A percentile compares a stretch with the other conserved stretches of the same genome.
These are phyloP conservation scores for Coleophoma cylindrospora DNA, from an alignment of 2,329 filamentous ascomycete genomes.

Conservation along the genomic window DNA sequence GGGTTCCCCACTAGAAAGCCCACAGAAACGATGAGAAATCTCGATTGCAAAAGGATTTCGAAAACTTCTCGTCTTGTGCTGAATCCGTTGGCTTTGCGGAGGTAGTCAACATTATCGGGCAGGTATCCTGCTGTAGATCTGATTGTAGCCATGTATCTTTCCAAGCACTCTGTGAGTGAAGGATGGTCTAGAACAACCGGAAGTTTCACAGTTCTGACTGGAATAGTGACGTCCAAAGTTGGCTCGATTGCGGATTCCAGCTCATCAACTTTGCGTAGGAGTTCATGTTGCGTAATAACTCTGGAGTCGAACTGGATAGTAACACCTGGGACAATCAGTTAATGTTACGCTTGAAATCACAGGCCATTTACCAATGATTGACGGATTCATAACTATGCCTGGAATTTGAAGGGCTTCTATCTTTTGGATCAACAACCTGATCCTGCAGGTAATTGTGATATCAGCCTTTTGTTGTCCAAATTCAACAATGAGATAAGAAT, in stretches of 20 bases:
- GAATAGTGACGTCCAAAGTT: conserved; percentile 29
- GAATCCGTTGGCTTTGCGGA: conserved; percentile 30
- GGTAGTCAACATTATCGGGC: conserved; percentile 24
- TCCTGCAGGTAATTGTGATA: conserved; percentile 9
- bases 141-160: conserved; percentile 24
- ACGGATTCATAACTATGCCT: conserved; percentile 37
- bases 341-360: conserved; percentile 25
- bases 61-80: conserved; percentile 26
- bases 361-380: conserved; percentile 37
- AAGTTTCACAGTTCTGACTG: conserved; percentile 37
- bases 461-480: conserved; percentile 12
- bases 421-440: conserved; percentile 10
- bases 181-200: conserved; percentile 36
- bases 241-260: conserved; percentile 25
- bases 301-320: conserved; percentile 40
- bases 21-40: conserved; percentile 27
- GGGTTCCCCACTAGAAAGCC: conserved; percentile 34
- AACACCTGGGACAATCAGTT: conserved; percentile 23
- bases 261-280: conserved; percentile 30
- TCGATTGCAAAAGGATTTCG: conserved; percentile 26
- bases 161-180: conserved; percentile 13
- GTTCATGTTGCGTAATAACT: conserved; percentile 29
- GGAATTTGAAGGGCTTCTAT: conserved; percentile 28
- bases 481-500: conserved; percentile 12
- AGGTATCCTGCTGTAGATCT: conserved; percentile 24